Evolutionary conservation across 495 filamentous ascomycete species (phyloP).

Genomic region (Clohesyomyces aquaticus): DNA sequence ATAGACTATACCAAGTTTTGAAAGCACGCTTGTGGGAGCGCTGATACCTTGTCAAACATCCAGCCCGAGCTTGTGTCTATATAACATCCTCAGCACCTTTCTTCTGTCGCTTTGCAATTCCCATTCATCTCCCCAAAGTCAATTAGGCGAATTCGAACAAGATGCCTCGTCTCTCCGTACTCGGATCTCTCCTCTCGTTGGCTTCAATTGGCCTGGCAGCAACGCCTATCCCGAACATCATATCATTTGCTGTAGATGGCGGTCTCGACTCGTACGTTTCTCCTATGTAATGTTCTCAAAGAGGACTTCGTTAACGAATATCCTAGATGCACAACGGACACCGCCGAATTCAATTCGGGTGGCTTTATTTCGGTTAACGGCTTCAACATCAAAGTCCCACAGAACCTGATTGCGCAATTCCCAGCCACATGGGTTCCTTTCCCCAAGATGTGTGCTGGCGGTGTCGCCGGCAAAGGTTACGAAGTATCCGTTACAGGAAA

Average conservation of each 20-base stretch:
- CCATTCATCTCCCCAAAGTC: not conserved
- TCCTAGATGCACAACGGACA: conserved; percentile 13
- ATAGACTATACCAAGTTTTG: not conserved
- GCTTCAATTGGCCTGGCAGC: conserved; percentile 16
- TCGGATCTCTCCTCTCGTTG: conserved; percentile 16
- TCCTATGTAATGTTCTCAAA: not conserved
- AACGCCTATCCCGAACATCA: conserved; percentile 26
- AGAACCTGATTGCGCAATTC: conserved; percentile 51
- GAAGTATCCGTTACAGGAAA: conserved; percentile 50
- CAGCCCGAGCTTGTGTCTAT: conserved; percentile 1
- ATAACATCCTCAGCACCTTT: conserved; percentile 3
- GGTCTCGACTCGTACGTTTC: conserved; percentile 21
- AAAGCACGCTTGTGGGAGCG: not conserved
- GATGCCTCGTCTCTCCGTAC: conserved; percentile 19
- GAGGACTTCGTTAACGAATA: not conserved
- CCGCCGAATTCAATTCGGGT: conserved; percentile 46
- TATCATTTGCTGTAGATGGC: conserved; percentile 27
- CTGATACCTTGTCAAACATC: not conserved
- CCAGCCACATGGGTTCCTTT: conserved; percentile 49
- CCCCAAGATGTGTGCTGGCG: conserved; percentile 42
- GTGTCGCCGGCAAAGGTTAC: conserved; percentile 36
- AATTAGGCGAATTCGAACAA: not conserved
- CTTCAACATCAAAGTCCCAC: conserved; percentile 48
- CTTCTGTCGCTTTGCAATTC: not conserved
- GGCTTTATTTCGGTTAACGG: conserved; percentile 49